Percentiles rank a stretch among this genome's conserved stretches.
Evolutionary conservation across 2,329 filamentous ascomycete genomes (phyloP).

Genomic region (Colletotrichum ledebouriae): DNA sequence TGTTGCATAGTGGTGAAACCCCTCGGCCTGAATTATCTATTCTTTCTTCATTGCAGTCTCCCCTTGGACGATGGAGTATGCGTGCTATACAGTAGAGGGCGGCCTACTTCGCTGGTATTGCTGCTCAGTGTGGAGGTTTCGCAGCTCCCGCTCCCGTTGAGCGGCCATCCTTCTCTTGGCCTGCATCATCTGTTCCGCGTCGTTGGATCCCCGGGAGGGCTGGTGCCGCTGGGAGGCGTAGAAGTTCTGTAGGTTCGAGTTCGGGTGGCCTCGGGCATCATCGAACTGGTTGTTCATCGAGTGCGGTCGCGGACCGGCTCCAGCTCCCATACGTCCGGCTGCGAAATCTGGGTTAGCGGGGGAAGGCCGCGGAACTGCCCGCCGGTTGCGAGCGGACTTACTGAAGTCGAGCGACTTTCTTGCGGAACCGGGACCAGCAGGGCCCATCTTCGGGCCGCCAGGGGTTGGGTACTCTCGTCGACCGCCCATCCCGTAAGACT

Average conservation of each 20-base stretch:
- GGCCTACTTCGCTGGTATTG: constrained; percentile 99
- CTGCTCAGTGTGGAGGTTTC: constrained; percentile 99
- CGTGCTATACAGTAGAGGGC: constrained; percentile 80
- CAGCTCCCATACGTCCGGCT: constrained; percentile 76
- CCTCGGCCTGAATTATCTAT: constrained; percentile 51
- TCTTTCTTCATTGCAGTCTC: constrained; percentile 51
- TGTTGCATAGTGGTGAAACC: constrained; percentile 41
- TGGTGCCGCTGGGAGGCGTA: constrained; percentile 95
- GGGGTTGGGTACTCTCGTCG: constrained; percentile 86
- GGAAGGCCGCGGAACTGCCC: constrained; percentile 41
- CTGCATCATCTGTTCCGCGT: constrained; percentile 99
- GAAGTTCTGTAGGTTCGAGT: constrained; percentile 90
- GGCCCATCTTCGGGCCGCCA: constrained; percentile 54
- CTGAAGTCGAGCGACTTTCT: constrained; percentile 48
- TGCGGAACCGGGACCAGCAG: constrained; percentile 47
- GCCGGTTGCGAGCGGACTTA: constrained; percentile 45
- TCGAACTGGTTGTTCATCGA: constrained; percentile 88
- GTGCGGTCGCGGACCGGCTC: constrained; percentile 79
- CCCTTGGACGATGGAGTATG: constrained; percentile 56
- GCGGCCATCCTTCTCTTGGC: constrained; percentile 99
- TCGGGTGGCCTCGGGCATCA: constrained; percentile 76
- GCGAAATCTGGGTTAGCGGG: constrained; percentile 46
- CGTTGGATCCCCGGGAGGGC: constrained; percentile 83
- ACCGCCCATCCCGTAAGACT: constrained; percentile 80
- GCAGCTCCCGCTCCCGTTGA: constrained; percentile 97